Evolutionary conservation across 73 alveolate genomes (phyloP).

Genomic region (Effrenium voratum): DNA sequence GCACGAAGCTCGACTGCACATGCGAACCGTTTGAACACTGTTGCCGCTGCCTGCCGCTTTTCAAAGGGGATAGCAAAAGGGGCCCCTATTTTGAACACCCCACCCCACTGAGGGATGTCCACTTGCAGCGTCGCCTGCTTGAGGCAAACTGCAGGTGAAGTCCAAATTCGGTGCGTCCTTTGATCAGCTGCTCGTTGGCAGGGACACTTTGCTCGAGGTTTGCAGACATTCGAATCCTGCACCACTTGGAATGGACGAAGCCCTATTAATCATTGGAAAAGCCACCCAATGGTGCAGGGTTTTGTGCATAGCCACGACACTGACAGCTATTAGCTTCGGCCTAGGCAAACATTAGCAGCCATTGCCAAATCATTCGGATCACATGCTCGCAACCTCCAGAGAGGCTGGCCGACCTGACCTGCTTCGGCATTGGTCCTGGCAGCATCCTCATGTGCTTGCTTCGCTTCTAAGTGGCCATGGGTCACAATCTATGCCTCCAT

Average conservation of each 20-base stretch:
- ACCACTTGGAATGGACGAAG: no score
- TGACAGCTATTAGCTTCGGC: no score
- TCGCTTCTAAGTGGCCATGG: no score
- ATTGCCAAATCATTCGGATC: no score
- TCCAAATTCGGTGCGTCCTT: conserved; percentile 85
- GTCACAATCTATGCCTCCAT: no score
- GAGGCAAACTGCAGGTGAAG: conserved; percentile 85
- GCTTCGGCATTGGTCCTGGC: conserved; percentile 93
- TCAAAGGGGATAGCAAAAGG: background rate
- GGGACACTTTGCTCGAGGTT: no score
- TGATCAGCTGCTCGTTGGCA: conserved; percentile 66
- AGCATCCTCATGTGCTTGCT: no score
- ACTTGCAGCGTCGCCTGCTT: background rate
- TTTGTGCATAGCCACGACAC: no score
- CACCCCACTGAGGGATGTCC: background rate
- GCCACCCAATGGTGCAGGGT: no score
- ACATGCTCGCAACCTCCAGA: background rate
- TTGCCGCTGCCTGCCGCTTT: background rate
- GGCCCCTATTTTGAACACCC: background rate
- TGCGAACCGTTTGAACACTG: background rate
- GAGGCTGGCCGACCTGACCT: conserved; percentile 84
- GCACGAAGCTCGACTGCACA: conserved; percentile 33
- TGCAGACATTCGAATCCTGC: no score
- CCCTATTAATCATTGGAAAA: no score
- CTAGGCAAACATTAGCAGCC: no score